These are phyloP conservation scores for Kuraishia piskuri DNA, from an alignment of 805 yeast species.

Conservation along the genomic window DNA sequence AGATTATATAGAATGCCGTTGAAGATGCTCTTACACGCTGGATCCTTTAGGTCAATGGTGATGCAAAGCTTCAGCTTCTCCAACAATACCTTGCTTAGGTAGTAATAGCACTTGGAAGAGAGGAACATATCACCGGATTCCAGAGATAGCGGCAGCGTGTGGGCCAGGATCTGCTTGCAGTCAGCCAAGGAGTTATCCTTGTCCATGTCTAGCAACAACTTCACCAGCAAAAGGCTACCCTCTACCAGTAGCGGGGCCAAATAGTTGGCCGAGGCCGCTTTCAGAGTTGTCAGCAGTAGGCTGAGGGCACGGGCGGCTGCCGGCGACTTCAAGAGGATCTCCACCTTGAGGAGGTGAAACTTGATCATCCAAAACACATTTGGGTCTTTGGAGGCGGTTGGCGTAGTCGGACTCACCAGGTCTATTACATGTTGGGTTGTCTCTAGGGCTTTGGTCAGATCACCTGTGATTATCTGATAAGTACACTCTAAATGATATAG, in stretches of 20 bases:
- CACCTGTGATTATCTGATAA: not conserved
- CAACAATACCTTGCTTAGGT: constrained; percentile 18
- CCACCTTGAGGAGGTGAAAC: not conserved
- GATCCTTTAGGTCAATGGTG: not conserved
- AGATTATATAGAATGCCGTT: constrained; percentile 27
- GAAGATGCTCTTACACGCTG: constrained; percentile 9
- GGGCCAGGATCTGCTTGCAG: constrained; percentile 28
- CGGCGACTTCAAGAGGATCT: not conserved
- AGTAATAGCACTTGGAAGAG: constrained; percentile 28
- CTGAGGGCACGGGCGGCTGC: no score
- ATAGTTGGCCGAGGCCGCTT: not conserved
- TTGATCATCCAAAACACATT: not conserved
- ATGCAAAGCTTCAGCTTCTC: constrained; percentile 13
- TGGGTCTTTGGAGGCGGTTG: not conserved
- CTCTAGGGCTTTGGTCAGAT: not conserved
- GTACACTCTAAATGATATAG: not conserved
- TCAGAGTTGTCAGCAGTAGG: not conserved
- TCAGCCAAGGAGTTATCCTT: constrained; percentile 26
- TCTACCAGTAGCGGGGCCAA: constrained; percentile 27
- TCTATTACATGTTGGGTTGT: not conserved
- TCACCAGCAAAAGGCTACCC: constrained; percentile 36
- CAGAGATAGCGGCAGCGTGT: constrained; percentile 35
- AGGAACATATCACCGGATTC: constrained; percentile 29
- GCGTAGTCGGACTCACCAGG: not conserved
- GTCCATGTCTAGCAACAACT: constrained; percentile 32